phyloP scores from a whole-genome alignment of 306 rosid genomes.

The Chamaecrista fasciculata region DNA sequence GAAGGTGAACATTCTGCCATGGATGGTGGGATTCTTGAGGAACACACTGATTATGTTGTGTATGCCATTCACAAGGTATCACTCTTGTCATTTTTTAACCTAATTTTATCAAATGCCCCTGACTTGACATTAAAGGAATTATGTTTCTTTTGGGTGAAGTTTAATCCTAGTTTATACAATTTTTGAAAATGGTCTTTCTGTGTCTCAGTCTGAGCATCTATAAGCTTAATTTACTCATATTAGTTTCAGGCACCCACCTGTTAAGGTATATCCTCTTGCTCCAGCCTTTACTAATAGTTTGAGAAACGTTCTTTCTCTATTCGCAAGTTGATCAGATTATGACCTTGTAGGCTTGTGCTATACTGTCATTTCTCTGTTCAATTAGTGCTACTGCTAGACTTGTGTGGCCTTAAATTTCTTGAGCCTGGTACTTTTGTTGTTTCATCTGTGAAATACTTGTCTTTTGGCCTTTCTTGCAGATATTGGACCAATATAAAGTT shows the following conservation, averaged over 20 bases:
- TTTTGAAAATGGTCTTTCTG: not conserved
- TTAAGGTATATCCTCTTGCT: not conserved
- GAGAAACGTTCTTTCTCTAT: slow-evolving; percentile 18
- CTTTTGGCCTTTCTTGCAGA: slow-evolving; percentile 48
- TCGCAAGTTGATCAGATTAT: slow-evolving; percentile 19
- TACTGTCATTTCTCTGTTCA: slow-evolving; percentile 23
- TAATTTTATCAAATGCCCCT: too few species aligned
- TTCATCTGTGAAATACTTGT: slow-evolving; percentile 20
- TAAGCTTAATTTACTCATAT: slow-evolving; percentile 18
- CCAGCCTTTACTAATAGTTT: slow-evolving; percentile 19
- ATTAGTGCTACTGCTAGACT: slow-evolving; percentile 17
- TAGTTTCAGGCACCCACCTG: not conserved
- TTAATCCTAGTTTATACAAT: not conserved
- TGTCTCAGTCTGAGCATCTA: not conserved
- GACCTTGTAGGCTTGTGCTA: slow-evolving; percentile 18
- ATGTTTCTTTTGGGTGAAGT: slow-evolving; percentile 8
- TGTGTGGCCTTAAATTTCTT: slow-evolving; percentile 24
- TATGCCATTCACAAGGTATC: slow-evolving; percentile 89
- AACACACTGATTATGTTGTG: slow-evolving; percentile 84
- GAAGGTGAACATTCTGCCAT: slow-evolving; percentile 98
- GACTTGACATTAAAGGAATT: slow-evolving; percentile 20
- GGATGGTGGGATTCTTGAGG: slow-evolving; percentile 95
- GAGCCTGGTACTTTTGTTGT: slow-evolving; percentile 21
- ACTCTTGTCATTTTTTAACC: slow-evolving; percentile 20
- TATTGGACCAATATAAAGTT: slow-evolving; percentile 84